A percentile compares a stretch with the other conserved stretches of the same genome.
These are phyloP conservation scores for Apiosordaria backusii DNA, from an alignment of 495 filamentous ascomycete genomes.

Conservation along the genomic window DNA sequence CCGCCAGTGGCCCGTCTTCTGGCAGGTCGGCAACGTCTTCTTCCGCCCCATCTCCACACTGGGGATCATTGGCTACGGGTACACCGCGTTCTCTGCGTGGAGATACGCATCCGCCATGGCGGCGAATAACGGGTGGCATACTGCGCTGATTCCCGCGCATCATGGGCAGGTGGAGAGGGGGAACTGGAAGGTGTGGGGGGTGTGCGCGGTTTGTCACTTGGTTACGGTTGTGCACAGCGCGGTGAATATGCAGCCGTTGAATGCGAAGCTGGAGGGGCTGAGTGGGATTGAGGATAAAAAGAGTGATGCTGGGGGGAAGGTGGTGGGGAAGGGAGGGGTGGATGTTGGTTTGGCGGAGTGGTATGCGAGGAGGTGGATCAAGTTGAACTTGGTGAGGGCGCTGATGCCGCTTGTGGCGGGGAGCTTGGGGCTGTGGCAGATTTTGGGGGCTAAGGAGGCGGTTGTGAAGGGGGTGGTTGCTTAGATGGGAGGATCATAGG, in stretches of 20 bases:
- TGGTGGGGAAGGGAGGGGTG: constrained; percentile 26
- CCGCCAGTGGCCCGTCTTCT: constrained; percentile 48
- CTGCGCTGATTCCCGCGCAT: neutral
- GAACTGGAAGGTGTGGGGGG: constrained; percentile 42
- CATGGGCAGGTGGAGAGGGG: constrained; percentile 9
- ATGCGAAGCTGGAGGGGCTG: constrained; percentile 43
- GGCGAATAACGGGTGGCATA: neutral
- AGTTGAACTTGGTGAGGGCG: constrained; percentile 35
- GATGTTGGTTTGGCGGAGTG: constrained; percentile 35
- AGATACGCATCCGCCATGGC: constrained; percentile 10
- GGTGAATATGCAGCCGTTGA: constrained; percentile 50
- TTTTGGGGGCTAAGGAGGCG: constrained; percentile 15
- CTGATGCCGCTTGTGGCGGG: constrained; percentile 44
- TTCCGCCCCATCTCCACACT: constrained; percentile 49
- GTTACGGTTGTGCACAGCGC: constrained; percentile 46
- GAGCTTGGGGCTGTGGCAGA: constrained; percentile 36
- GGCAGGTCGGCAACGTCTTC: constrained; percentile 46
- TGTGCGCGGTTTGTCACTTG: constrained; percentile 41
- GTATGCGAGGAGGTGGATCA: constrained; percentile 39
- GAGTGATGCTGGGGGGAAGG: neutral
- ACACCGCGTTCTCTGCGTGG: constrained; percentile 32
- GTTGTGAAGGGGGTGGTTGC: neutral
- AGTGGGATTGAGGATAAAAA: neutral
- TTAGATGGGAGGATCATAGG: neutral
- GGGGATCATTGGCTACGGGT: constrained; percentile 45